Evolutionary conservation across 2,329 filamentous ascomycete genomes (phyloP).

Genomic region (Stagonosporopsis tanaceti): DNA sequence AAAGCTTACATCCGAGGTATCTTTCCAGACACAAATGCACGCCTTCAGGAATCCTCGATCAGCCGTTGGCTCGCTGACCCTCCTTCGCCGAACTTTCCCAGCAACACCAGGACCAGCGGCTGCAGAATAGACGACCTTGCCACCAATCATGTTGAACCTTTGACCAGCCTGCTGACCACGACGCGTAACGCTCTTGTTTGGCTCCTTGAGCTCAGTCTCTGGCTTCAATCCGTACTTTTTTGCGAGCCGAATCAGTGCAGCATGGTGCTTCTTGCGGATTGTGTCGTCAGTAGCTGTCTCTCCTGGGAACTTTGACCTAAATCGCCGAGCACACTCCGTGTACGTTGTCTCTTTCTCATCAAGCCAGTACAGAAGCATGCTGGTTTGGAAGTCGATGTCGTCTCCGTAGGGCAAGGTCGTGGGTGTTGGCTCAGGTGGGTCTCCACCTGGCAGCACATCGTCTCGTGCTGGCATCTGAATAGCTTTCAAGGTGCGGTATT

Average conservation of each 20-base stretch:
- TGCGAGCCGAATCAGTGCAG: constrained; percentile 3
- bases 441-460: constrained; percentile 1
- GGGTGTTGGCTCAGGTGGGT: constrained; percentile 12
- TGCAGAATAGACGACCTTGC: background rate
- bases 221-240: constrained; percentile 20
- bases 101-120: background rate
- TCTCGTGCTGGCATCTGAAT: constrained; percentile 25
- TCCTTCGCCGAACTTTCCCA: background rate
- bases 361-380: constrained; percentile 25
- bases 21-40: constrained; percentile 28
- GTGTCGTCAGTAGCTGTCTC: constrained; percentile 21
- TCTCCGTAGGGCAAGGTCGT: constrained; percentile 18
- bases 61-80: background rate
- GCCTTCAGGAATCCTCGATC: constrained; percentile 19
- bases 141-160: constrained; percentile 11
- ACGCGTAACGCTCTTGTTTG: constrained; percentile 11
- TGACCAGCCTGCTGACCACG: constrained; percentile 18
- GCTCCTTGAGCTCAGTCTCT: constrained; percentile 7
- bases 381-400: constrained; percentile 21
- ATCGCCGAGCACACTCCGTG: constrained; percentile 13
- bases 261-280: constrained; percentile 23
- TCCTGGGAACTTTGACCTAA: constrained; percentile 15
- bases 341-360: constrained; percentile 24
- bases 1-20: constrained; percentile 17
- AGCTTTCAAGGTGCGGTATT: constrained; percentile 24